Percentiles rank a stretch among this genome's conserved stretches.
phyloP scores from a whole-genome alignment of 352 stramenopile genomes.

The Blastocystis sp. region DNA sequence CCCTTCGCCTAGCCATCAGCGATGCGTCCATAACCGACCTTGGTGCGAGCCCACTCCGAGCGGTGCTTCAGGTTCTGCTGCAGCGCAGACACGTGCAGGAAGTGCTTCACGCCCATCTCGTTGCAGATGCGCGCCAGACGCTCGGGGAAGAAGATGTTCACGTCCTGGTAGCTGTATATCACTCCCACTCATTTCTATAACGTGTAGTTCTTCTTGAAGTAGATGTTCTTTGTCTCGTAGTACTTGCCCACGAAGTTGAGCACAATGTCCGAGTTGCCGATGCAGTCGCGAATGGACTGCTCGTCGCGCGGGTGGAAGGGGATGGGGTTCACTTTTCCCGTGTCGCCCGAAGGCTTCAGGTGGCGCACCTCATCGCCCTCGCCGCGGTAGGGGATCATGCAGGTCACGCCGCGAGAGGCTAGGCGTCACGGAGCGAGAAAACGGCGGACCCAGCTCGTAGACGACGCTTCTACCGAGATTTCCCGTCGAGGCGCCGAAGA shows the following conservation, averaged over 20 bases:
- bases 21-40: constrained; percentile 71
- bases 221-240: constrained; percentile 86
- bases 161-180: constrained; percentile 88
- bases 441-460: constrained; percentile 1
- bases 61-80: constrained; percentile 73
- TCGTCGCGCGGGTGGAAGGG: constrained; percentile 83
- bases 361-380: constrained; percentile 87
- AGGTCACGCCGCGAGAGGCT: background rate
- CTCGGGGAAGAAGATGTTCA: constrained; percentile 84
- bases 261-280: constrained; percentile 87
- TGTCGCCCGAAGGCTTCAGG: constrained; percentile 86
- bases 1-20: constrained; percentile 74
- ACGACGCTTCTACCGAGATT: constrained; percentile 14
- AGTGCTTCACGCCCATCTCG: too few relatives aligned
- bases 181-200: background rate
- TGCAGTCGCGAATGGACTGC: constrained; percentile 70
- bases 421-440: background rate
- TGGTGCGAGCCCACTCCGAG: constrained; percentile 78
- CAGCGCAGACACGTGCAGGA: constrained; percentile 72
- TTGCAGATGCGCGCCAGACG: constrained; percentile 75
- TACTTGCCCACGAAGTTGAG: constrained; percentile 95
- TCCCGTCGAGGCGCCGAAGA: background rate
- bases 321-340: constrained; percentile 82
- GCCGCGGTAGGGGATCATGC: constrained; percentile 82
- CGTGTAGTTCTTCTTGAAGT: constrained; percentile 18